Evolutionary conservation across 306 rosid species (phyloP), one percentile per base, ranked within the genome.

Genomic region (Acacia crassicarpa): DNA sequence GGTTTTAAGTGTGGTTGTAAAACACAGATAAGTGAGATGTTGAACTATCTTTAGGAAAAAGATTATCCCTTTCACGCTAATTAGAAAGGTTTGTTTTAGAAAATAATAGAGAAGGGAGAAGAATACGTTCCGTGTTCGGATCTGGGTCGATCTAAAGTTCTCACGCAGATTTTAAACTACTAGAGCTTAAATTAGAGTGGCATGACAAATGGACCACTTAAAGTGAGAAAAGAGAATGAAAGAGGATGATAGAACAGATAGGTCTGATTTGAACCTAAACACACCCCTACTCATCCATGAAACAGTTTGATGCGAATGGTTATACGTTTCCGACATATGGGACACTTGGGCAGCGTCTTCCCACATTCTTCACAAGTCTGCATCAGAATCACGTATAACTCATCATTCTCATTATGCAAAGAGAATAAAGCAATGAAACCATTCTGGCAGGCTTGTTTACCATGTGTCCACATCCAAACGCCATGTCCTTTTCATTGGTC

Each of bases 391-490:
- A n/a, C 6, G 19, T 62, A 43, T 41, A n/a, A 44, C n/a, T 70
- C 4, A 76, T 46, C 32, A 67, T 53, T 22, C 30, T 43, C 49
- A 40, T 81, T 6, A 58, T 8, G 30, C n/a, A 35, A 22, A 40
- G 13, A 17, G 32, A 63, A 35, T 6, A 11, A 51, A 66, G 2
- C 33, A 38, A 9, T 54, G 30, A 41, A 44, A 71, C 74, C 14
- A 33, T 19, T 66, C 2, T 19, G 4, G 15, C 58, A 17, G 15
- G 30, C 4, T 25, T 5, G 43, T 73, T 73, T 61, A 84, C 86
- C 81, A 25, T 73, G 86, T 79, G 80, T 8, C 83, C 82, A 65
- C 82, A 68, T 14, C 75, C 67, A 68, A 78, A 78, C 6, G 79
- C 75, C 75, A 83, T 19, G 75, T 67, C 75, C n/a, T 54, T 72